Conservation (phyloP, 2,329 filamentous ascomycete genomes). For the Microsporum audouinii region DNA sequence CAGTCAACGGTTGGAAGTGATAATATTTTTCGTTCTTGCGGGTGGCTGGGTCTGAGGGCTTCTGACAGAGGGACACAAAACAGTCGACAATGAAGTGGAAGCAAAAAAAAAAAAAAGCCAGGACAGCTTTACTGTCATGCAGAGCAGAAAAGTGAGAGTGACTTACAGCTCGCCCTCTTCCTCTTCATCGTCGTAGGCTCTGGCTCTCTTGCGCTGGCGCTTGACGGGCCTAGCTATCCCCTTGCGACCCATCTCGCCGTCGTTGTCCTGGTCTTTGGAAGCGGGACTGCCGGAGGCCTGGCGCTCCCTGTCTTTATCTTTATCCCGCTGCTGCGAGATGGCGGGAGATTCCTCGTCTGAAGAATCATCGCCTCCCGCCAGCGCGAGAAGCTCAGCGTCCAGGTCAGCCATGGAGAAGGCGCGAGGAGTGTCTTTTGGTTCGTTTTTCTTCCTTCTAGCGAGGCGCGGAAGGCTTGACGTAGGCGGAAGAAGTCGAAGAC, state of each 20-base stretch:
- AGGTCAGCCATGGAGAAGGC: constrained; percentile 61
- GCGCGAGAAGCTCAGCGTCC: constrained; percentile 84
- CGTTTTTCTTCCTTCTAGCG: neutral
- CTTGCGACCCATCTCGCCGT: constrained; percentile 40
- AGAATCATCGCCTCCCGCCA: constrained; percentile 61
- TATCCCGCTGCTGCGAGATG: constrained; percentile 41
- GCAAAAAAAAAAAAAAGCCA: neutral
- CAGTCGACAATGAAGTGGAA: neutral
- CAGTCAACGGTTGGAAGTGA: neutral
- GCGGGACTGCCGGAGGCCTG: constrained; percentile 41
- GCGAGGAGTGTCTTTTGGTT: neutral
- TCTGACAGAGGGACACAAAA: neutral
- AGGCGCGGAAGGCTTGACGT: neutral
- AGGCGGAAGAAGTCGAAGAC: neutral
- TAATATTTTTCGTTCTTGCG: neutral
- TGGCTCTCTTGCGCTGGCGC: constrained; percentile 32
- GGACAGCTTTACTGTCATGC: neutral
- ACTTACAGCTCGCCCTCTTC: constrained; percentile 69
- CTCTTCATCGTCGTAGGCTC: constrained; percentile 55
- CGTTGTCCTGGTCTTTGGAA: constrained; percentile 36
- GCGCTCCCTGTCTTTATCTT: neutral
- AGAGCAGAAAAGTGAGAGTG: constrained; percentile 7
- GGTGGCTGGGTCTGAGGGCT: neutral
- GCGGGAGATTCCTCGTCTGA: constrained; percentile 44
- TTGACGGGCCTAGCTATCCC: constrained; percentile 31